Evolutionary conservation across 495 filamentous ascomycete species (phyloP).

Genomic region (Penicillium bovifimosum): DNA sequence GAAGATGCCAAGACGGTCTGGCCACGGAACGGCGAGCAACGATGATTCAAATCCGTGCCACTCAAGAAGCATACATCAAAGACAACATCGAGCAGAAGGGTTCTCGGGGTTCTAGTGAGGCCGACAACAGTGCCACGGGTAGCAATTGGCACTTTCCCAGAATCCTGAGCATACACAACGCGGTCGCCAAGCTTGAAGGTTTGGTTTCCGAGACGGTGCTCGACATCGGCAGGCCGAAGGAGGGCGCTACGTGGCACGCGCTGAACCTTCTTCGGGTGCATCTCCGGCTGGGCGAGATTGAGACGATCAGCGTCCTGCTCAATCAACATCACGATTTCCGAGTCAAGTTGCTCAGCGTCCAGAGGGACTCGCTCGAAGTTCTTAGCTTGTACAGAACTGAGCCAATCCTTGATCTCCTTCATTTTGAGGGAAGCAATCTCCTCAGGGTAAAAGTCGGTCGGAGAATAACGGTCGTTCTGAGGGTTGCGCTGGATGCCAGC

Average conservation of each 20-base stretch:
- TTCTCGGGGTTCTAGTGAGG: slow-evolving; percentile 75
- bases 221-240: slow-evolving; percentile 85
- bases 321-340: slow-evolving; percentile 75
- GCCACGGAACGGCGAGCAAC: slow-evolving; percentile 93
- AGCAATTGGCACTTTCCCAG: slow-evolving; percentile 91
- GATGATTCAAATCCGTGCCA: slow-evolving; percentile 78
- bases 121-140: slow-evolving; percentile 89
- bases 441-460: slow-evolving; percentile 81
- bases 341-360: slow-evolving; percentile 93
- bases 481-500: slow-evolving; percentile 74
- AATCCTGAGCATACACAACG: slow-evolving; percentile 85
- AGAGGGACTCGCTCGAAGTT: slow-evolving; percentile 89
- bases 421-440: slow-evolving; percentile 56
- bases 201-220: slow-evolving; percentile 83
- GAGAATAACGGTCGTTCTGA: slow-evolving; percentile 65
- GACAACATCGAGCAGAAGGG: slow-evolving; percentile 80
- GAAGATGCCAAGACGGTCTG: slow-evolving; percentile 80
- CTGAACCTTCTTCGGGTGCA: slow-evolving; percentile 53
- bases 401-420: slow-evolving; percentile 83
- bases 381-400: slow-evolving; percentile 84
- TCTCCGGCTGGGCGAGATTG: slow-evolving; percentile 45
- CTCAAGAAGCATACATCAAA: slow-evolving; percentile 96
- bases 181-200: slow-evolving; percentile 82
- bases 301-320: slow-evolving; percentile 67
- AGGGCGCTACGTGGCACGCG: slow-evolving; percentile 81